Evolutionary conservation across 768 basidiomycete species (phyloP), one percentile per base, ranked within the genome.

Genomic region (Flagelloscypha sp.): DNA sequence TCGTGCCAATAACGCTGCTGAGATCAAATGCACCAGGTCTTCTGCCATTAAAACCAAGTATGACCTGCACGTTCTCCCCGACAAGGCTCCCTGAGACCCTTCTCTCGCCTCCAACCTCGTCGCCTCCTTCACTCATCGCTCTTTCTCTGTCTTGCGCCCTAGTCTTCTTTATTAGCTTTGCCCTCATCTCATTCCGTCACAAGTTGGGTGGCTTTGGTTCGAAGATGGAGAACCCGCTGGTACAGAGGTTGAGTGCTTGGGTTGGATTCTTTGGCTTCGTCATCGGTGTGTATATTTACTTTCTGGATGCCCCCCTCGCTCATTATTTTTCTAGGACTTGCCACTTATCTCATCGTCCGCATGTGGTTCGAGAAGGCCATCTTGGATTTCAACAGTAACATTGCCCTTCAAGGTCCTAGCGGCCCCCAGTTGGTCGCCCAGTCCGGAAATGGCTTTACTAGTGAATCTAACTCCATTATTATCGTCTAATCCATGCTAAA

Each of bases 351-450:
- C 13, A 66, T 87, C 40, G 58, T 82, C 35, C 74, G 81, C 41
- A 82, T 88, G 72, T 84, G 79, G 74, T 84, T 84, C 42, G 82
- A 78, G 13, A 84, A 86, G 55, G 76, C 83, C 2, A 74, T 79
- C 0, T 70, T 78, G 35, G 84, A 85, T 48, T 87, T 88, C 58
- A 88, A 88, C 52, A 49, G 59, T 28, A 73, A 64, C 34, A 76
- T 87, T 34, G 42, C 60, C 17, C 52, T 66, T 7, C 68, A 69
- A 41, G 79, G 76, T 15, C 40, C 50, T 3, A 57, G 67, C 37
- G 78, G 70, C 4, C 79, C 80, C 2, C 58, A 73, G 22, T 61
- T 87, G 28, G 58, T 75, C 28, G 84, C 85, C 19, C 53, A 61
- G 8, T 62, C 63, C n/a, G 70, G 79, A 42, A 85, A 83, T 45